These are phyloP conservation scores for Setomelanomma holmii DNA, from an alignment of 2,329 filamentous ascomycete genomes.

Conservation along the genomic window DNA sequence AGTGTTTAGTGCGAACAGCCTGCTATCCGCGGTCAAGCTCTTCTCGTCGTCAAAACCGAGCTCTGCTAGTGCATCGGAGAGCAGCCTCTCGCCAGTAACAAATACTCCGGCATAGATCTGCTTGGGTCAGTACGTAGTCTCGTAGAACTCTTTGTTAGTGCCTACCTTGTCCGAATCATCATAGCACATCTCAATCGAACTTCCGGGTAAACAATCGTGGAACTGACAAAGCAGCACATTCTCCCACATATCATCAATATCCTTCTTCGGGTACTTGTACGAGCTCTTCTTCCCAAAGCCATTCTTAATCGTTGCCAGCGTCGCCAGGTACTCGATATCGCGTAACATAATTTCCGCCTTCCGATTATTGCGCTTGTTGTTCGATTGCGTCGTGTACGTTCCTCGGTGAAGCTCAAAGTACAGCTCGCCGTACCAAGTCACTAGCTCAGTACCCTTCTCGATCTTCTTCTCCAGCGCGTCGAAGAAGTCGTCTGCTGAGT, in stretches of 20 bases:
- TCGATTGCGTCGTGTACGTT: constrained; percentile 95
- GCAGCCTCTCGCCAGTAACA: constrained; percentile 73
- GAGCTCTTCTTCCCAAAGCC: constrained; percentile 51
- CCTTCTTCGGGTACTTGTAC: constrained; percentile 91
- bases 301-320: constrained; percentile 78
- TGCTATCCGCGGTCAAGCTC: constrained; percentile 50
- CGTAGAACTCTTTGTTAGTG: background rate
- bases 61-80: constrained; percentile 71
- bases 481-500: constrained; percentile 94
- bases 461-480: constrained; percentile 81
- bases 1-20: constrained; percentile 77
- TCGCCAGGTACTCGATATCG: constrained; percentile 87
- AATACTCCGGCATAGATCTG: constrained; percentile 83
- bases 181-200: constrained; percentile 97
- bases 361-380: constrained; percentile 95
- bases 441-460: constrained; percentile 70
- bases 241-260: constrained; percentile 98
- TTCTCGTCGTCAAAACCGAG: constrained; percentile 67
- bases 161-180: constrained; percentile 83
- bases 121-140: constrained; percentile 22
- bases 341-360: constrained; percentile 84
- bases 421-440: constrained; percentile 97
- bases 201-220: constrained; percentile 95
- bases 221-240: constrained; percentile 91
- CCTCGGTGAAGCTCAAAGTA: constrained; percentile 98